Base-by-base conservation (phyloP, 2,329 filamentous ascomycete species). In the Chaetomiaceae sp. region DNA sequence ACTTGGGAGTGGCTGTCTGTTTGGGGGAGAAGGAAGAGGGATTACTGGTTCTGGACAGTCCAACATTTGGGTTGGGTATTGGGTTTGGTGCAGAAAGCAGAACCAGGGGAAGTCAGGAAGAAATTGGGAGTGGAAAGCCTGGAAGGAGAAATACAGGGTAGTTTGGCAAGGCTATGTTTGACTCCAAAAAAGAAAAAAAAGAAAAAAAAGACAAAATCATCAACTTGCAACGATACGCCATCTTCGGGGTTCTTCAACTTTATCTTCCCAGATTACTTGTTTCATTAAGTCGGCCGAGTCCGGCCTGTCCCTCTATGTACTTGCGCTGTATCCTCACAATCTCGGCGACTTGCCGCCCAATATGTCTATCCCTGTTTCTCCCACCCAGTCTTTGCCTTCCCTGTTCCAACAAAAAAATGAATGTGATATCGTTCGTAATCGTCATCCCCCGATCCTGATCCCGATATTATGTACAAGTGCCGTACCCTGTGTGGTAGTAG, bases 371-470 rank as follows among this genome's bases (percentile, higher is more conserved):
- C 51, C 23, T 17, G 13, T 13, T 30, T 20, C 14, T 10, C 12
- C 31, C 5, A 19, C 17, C 27, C n/a, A 45, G 34, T 4, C n/a
- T 30, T 39, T 23, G 14, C 16, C 44, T 25, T 14, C 17, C 21
- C 23, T 16, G 8, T 20, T 34, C 14, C 38, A 27, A 38, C 16
- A 16, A 41, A 53, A 16, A 41, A 53, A 53, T 16, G 51, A 54
- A 38, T 50, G 51, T 47, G 9, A 25, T 45, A 45, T 39, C 45
- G 35, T 40, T 33, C 39, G 35, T 41, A 41, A 27, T 44, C 44
- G 8, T 40, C 27, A n/a, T n/a, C 35, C 43, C 7, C 43, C 43
- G n/a, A 17, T 21, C 34, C 41, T 9, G 27, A 41, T 37, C 16
- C 50, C 23, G 35, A 35, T 48, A 47, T 39, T 19, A 33, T 38